Evolutionary conservation across 139 green algal species (phyloP), one percentile per base, ranked within the genome.

Genomic region (Astrephomene gubernaculifera): DNA sequence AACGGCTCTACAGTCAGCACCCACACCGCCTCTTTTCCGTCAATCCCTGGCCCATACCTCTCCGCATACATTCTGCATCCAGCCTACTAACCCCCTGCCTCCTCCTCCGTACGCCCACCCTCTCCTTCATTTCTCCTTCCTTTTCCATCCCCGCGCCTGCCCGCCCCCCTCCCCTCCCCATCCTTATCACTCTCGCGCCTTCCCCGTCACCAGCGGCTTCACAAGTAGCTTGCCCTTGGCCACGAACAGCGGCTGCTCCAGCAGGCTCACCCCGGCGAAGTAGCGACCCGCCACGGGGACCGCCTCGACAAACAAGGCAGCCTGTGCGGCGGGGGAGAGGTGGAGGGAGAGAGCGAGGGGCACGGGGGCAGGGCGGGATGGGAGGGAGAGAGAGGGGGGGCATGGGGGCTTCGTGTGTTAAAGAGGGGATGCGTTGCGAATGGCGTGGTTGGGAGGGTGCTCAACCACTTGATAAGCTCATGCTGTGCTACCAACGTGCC

Each of bases 271-370:
- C 4, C 78, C 61, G 12, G 63, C 61, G 29, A 84, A 44, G 2
- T 53, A 2, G 0, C 78, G 61, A 1, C 60, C 78, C 10, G 63
- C 63, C 43, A 84, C 61, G 9, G 78, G 78, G 5, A 75, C 1
- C 19, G 41, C 31, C 78, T 84, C 78, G 17, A 74, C 43, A 22
- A 84, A 6, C 54, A 84, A 43, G 4, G 57, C 76, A 27, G 72
- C 76, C 76, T 83, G 76, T 10, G 45, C 7, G 8, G 10, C 9
- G 0, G 24, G 22, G 27, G 2, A 39, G 69, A 41, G n/a, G 31
- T 29, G n/a, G n/a, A 10, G 63, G 63, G 10, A 21, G n/a, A 41
- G 63, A 22, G 12, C n/a, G 7, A 41, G 10, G 63, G 60, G 60
- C 8, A n/a, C 41, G 63, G 57, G 31, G n/a, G 63, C 7, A 24